phyloP scores from a whole-genome alignment of 306 rosid species.

The Styphnolobium japonicum region DNA sequence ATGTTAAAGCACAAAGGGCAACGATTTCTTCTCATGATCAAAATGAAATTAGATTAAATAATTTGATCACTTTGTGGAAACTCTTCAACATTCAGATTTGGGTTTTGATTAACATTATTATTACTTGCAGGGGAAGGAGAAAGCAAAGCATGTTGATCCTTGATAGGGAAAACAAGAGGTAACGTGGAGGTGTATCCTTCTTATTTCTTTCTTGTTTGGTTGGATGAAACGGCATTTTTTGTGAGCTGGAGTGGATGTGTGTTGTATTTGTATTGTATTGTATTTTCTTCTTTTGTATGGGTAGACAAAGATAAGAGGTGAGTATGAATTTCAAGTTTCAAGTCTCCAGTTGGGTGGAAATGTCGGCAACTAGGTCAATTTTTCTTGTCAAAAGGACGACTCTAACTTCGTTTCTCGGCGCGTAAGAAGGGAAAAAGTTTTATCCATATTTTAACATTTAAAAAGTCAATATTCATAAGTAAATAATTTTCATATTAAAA shows the following conservation, averaged over 20 bases:
- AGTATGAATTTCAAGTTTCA: background rate
- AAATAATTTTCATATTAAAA: too few relatives aligned
- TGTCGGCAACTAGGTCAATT: background rate
- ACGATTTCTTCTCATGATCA: background rate
- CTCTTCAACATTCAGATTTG: background rate
- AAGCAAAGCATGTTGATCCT: background rate
- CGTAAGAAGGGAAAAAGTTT: background rate
- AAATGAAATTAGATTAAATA: background rate
- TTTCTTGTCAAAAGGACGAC: background rate
- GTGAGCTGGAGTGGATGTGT: background rate
- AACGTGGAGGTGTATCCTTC: background rate
- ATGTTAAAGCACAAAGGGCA: too few relatives aligned
- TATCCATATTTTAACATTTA: too few relatives aligned
- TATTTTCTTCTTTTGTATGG: background rate
- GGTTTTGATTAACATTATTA: too few relatives aligned
- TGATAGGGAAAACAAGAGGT: background rate
- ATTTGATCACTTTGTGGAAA: background rate
- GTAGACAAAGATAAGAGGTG: background rate
- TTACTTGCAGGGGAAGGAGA: background rate
- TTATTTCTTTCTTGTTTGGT: background rate
- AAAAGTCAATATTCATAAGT: too few relatives aligned
- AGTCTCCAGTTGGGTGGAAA: background rate
- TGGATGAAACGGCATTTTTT: too few relatives aligned
- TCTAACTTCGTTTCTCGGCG: background rate
- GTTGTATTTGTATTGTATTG: too few relatives aligned